Evolutionary conservation across 352 stramenopile genomes (phyloP), one percentile per base, ranked within the genome.

Genomic region (Phytopythium chamaehyphon): DNA sequence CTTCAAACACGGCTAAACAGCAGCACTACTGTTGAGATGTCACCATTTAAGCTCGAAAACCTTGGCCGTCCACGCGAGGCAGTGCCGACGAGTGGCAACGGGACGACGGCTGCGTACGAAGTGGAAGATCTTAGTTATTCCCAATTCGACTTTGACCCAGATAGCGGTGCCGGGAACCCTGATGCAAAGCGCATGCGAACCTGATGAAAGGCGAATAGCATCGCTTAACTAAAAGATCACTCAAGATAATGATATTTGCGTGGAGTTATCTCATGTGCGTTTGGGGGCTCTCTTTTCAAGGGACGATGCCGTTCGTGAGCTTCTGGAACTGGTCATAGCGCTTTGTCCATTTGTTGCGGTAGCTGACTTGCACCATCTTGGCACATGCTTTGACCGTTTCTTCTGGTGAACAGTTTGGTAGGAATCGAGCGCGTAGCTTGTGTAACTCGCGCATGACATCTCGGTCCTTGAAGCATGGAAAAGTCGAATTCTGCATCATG

Each of bases 301-400:
- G 80, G 28, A 90, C 31, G 56, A 95, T 96, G 19, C 83, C 83
- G 62, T 97, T 96, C 22, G 78, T 96, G 54, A 86, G 83, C 52
- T 97, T 85, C 60, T 98, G 92, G 65, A 98, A 98, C 47, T 89
- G 66, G 64, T 98, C 91, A 66, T 98, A 98, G 19, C 93, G 63
- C 57, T 91, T 91, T 9, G 93, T 98, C 56, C 92, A 96, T 55
- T 76, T 83, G 73, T 97, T 90, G 50, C 97, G 87, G 64, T 96
- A 95, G 45, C 95, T 98, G 19, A 88, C 81, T 62, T 88, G 83
- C 36, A 98, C 81, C 65, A 93, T 88, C 61, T 93, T 92, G 60
- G 94, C 76, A 28, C 88, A 70, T 7, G 58, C 61, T 55, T 90
- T 85, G 38, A 93, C 83, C 9, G 73, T 76, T 18, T 90, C 57